phyloP scores from a whole-genome alignment of 768 basidiomycete genomes.

The Lyophyllum decastes region DNA sequence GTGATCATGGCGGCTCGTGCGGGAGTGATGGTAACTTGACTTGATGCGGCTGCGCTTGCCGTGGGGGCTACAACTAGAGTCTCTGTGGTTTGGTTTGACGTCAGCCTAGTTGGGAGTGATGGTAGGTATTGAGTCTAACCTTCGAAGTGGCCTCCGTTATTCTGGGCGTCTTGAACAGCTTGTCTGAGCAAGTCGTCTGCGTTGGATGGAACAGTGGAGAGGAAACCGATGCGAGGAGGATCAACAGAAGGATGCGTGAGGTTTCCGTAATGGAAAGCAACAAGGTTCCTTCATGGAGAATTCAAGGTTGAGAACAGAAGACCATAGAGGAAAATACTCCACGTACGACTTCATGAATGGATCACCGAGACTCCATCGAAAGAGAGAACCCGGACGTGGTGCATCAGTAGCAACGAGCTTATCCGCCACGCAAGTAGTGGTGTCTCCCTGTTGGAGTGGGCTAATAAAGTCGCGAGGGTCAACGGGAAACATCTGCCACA shows the following conservation, averaged over 20 bases:
- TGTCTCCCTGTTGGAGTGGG: constrained; percentile 33
- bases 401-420: constrained; percentile 64
- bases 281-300: constrained; percentile 45
- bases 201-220: constrained; percentile 61
- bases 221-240: constrained; percentile 67
- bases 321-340: neutral
- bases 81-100: constrained; percentile 20
- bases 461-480: constrained; percentile 72
- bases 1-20: neutral
- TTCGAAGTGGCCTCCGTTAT: constrained; percentile 40
- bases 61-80: constrained; percentile 38
- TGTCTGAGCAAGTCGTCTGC: constrained; percentile 39
- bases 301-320: neutral
- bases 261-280: constrained; percentile 73
- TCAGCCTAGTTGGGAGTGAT: neutral
- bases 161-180: constrained; percentile 36
- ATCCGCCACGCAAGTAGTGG: constrained; percentile 49
- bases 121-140: constrained; percentile 20
- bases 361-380: constrained; percentile 73
- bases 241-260: constrained; percentile 66
- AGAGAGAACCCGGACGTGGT: constrained; percentile 51
- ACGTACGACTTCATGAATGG: constrained; percentile 74
- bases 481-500: constrained; percentile 54
- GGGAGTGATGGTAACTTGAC: constrained; percentile 15
- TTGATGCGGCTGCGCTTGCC: constrained; percentile 25